Evolutionary conservation across 768 basidiomycete species (phyloP).

Genomic region (Amylocystis lapponica): DNA sequence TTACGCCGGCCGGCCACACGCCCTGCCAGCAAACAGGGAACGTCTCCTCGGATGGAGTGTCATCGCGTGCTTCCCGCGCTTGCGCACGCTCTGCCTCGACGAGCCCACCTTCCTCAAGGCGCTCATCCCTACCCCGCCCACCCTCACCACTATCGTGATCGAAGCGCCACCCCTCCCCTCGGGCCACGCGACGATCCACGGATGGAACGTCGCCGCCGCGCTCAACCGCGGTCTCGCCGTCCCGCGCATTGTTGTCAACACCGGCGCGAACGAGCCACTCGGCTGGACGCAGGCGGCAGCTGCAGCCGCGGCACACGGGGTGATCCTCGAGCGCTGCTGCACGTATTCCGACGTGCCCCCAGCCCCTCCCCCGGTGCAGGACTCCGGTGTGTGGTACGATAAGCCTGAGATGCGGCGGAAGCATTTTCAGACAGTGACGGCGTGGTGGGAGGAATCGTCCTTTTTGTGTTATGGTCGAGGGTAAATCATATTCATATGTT

Average conservation of each 20-base stretch:
- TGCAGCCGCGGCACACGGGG: background rate
- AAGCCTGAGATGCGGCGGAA: too few relatives aligned
- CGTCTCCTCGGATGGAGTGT: background rate
- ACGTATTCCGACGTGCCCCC: background rate
- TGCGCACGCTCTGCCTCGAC: slow-evolving; percentile 4
- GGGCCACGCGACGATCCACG: too few relatives aligned
- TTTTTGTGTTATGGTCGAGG: too few relatives aligned
- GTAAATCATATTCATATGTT: background rate
- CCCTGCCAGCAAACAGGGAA: background rate
- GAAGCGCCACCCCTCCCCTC: background rate
- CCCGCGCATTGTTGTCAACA: background rate
- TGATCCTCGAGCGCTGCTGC: background rate
- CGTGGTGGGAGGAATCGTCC: too few relatives aligned
- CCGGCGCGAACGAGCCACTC: background rate
- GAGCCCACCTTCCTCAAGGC: slow-evolving; percentile 1
- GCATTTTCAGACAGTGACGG: too few relatives aligned
- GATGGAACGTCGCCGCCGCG: slow-evolving; percentile 2
- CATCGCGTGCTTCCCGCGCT: background rate
- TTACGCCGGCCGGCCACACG: background rate
- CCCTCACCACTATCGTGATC: background rate
- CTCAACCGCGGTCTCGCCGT: background rate
- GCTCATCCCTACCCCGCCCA: background rate
- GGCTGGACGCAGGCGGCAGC: background rate
- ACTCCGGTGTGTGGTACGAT: too few relatives aligned
- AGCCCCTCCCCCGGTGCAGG: background rate